Percentiles rank a stretch among this genome's conserved stretches.
phyloP scores from a whole-genome alignment of 345 rosid genomes.

The Citrus hindsii region DNA sequence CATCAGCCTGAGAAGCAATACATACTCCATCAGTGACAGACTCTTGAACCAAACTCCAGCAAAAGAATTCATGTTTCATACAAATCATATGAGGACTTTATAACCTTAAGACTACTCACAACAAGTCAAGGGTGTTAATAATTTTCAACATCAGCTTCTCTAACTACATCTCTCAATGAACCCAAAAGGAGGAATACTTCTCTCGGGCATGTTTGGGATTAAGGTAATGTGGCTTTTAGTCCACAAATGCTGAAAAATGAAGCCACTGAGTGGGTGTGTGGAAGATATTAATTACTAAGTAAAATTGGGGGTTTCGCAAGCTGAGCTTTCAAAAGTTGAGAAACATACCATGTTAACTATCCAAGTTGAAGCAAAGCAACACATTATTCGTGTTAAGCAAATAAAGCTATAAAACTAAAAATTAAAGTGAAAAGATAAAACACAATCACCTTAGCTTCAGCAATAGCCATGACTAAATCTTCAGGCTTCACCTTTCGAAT shows the following conservation, averaged over 20 bases:
- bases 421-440: neutral
- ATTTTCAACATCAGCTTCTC: neutral
- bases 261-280: too few species aligned
- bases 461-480: slow-evolving; percentile 83
- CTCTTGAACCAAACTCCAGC: neutral
- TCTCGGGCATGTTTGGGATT: neutral
- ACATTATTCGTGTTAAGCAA: neutral
- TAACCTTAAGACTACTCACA: neutral
- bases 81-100: neutral
- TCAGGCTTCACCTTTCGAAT: slow-evolving; percentile 81
- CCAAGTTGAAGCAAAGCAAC: neutral
- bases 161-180: neutral
- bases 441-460: slow-evolving; percentile 78
- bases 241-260: too few species aligned
- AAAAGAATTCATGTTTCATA: neutral
- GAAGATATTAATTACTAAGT: too few species aligned
- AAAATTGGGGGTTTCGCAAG: too few species aligned
- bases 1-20: slow-evolving; percentile 66
- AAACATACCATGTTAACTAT: neutral
- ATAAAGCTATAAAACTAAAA: neutral
- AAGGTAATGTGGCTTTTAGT: too few species aligned
- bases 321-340: too few species aligned
- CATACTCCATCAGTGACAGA: slow-evolving; percentile 21
- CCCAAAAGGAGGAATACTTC: neutral
- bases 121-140: neutral